These are phyloP conservation scores for Tagetes erecta DNA, from an alignment of 129 eudicot species.

Conservation along the genomic window DNA sequence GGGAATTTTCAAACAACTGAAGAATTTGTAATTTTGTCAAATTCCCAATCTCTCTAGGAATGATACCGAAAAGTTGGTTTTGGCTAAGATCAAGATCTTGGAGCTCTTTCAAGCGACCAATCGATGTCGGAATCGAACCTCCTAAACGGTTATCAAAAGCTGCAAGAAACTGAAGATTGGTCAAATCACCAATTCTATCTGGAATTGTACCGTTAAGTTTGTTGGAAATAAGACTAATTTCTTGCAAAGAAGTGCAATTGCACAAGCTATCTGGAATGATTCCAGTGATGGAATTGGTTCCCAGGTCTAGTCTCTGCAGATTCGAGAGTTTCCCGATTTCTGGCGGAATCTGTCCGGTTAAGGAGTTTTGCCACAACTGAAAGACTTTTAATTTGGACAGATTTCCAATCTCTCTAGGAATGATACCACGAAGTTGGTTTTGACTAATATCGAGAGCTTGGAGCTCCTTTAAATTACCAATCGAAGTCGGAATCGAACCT, in stretches of 20 bases:
- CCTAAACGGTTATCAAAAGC: conserved; percentile 47
- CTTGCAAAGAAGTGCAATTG: no score
- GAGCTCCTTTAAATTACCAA: conserved; percentile 45
- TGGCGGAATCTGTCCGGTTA: conserved; percentile 63
- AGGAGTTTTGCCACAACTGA: conserved; percentile 35
- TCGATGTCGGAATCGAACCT: conserved; percentile 35
- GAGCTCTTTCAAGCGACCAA: not conserved
- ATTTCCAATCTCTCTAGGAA: not conserved
- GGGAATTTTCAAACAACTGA: conserved; percentile 47
- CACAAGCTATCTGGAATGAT: no score
- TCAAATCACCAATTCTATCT: conserved; percentile 52
- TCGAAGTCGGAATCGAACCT: conserved; percentile 51
- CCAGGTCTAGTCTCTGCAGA: conserved; percentile 8
- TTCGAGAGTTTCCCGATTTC: conserved; percentile 57
- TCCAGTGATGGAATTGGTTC: no score
- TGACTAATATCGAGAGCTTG: conserved; percentile 50
- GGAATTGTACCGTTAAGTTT: conserved; percentile 70
- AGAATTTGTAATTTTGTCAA: conserved; percentile 47
- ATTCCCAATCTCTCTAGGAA: conserved; percentile 65
- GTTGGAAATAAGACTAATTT: conserved; percentile 34
- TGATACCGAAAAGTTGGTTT: conserved; percentile 41
- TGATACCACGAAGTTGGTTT: conserved; percentile 23
- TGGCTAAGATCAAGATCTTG: not conserved
- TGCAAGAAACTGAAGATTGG: conserved; percentile 44
- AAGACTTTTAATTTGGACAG: not conserved